These are phyloP conservation scores for Penicillium steckii DNA, from an alignment of 495 filamentous ascomycete species.

Conservation along the genomic window DNA sequence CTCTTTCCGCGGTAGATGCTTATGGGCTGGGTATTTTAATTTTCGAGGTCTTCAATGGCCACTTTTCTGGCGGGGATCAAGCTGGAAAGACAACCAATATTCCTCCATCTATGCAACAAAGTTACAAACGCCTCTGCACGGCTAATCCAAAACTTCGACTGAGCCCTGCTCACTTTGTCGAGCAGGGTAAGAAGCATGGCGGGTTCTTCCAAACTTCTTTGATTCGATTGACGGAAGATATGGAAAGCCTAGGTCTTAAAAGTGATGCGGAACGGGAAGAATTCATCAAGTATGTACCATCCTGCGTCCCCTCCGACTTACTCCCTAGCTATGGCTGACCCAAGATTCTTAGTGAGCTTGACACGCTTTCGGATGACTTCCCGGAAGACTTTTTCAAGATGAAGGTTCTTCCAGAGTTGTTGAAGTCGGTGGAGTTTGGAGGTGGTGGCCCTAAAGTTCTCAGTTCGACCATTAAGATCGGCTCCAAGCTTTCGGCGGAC, in stretches of 20 bases:
- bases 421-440: conserved; percentile 96
- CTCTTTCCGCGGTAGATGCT: conserved; percentile 78
- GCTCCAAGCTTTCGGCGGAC: conserved; percentile 78
- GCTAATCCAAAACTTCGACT: conserved; percentile 86
- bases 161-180: conserved; percentile 81
- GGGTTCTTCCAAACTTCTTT: conserved; percentile 91
- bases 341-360: conserved; percentile 63
- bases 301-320: not conserved
- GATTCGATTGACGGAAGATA: conserved; percentile 85
- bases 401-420: conserved; percentile 92
- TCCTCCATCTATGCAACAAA: conserved; percentile 81
- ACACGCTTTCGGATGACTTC: conserved; percentile 85
- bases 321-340: not conserved
- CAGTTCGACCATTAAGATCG: conserved; percentile 82
- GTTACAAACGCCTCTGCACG: conserved; percentile 83
- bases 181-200: conserved; percentile 79
- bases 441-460: conserved; percentile 94
- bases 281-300: conserved; percentile 76
- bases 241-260: conserved; percentile 90
- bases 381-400: conserved; percentile 97
- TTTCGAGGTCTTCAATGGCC: conserved; percentile 88
- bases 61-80: conserved; percentile 68
- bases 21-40: conserved; percentile 83
- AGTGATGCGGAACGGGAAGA: conserved; percentile 77
- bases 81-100: conserved; percentile 81